A percentile compares a stretch with the other conserved stretches of the same genome.
Evolutionary conservation across 306 rosid species (phyloP).

Genomic region (Citrullus mucosospermus): DNA sequence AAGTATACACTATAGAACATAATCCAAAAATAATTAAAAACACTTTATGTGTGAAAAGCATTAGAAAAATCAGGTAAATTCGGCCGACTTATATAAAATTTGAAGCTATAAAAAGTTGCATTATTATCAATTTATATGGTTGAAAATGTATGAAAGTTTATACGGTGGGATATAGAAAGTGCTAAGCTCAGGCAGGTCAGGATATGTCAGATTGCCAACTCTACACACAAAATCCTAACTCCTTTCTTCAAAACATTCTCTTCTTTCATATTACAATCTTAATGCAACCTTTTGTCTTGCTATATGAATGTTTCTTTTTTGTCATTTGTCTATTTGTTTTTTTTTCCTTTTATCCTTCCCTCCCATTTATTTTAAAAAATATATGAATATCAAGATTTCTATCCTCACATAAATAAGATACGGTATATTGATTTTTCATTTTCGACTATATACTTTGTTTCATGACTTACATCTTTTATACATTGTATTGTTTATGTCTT

Average conservation of each 20-base stretch:
- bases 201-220: not conserved
- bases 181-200: constrained; percentile 3
- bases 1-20: too few relatives aligned
- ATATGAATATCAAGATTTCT: not conserved
- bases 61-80: not conserved
- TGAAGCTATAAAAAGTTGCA: not conserved
- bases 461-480: not conserved
- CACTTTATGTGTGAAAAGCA: too few relatives aligned
- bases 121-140: not conserved
- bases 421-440: not conserved
- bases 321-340: not conserved
- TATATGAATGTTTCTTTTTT: not conserved
- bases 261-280: not conserved
- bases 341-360: not conserved
- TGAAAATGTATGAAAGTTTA: not conserved
- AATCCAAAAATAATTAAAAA: too few relatives aligned
- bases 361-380: not conserved
- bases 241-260: not conserved
- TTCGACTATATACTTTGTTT: not conserved
- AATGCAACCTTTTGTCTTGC: not conserved
- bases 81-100: not conserved
- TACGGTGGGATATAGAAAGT: not conserved
- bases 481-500: not conserved
- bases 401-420: not conserved
- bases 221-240: not conserved